Evolutionary conservation across 176 grass and related monocot species (phyloP), one percentile per base, ranked within the genome.

Genomic region (Calamus simplicifolius): DNA sequence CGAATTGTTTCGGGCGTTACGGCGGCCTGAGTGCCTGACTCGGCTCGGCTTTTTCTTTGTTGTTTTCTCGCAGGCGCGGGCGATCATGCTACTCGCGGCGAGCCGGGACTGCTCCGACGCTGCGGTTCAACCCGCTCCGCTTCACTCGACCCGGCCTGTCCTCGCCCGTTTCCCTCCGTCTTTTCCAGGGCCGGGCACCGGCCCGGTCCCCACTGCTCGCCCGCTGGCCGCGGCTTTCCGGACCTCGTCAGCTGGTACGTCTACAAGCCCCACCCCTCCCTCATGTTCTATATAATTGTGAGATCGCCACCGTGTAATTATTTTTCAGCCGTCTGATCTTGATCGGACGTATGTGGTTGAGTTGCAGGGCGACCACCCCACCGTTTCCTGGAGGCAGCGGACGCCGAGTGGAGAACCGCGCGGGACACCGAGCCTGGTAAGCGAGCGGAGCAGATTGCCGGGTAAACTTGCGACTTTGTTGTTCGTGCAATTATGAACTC

Each of bases 371-470:
- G 52, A 56, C 29, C 48, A 2, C 25, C 49, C 5, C 62, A 70
- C 17, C 27, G 38, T 62, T 60, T 38, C 7, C 43, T 26, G 29
- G 70, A 74, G 56, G 35, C 28, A 28, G 27, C 26, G 19, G 77
- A 72, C 53, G 3, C 7, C 35, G 76, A 66, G 54, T 49, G 52
- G 38, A 62, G 59, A 27, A 48, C 61, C 18, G 60, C 19, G 23
- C 70, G 70, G 52, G 77, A 74, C 63, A 49, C 16, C 15, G 70
- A 80, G 31, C 55, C 62, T 62, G 77, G 77, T 80, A 73, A 73
- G 77, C 61, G 50, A 61, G 53, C 67, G 54, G 67, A 69, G 67
- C 63, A 68, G 5, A 19, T 50, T 59, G 50, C 68, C 54, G 68
- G 68, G 68, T 70, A 62, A 62, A 73, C 31, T 21, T 61, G 43